phyloP scores from a whole-genome alignment of 1,284 basidiomycete genomes.

The Pseudozyma sp. region DNA sequence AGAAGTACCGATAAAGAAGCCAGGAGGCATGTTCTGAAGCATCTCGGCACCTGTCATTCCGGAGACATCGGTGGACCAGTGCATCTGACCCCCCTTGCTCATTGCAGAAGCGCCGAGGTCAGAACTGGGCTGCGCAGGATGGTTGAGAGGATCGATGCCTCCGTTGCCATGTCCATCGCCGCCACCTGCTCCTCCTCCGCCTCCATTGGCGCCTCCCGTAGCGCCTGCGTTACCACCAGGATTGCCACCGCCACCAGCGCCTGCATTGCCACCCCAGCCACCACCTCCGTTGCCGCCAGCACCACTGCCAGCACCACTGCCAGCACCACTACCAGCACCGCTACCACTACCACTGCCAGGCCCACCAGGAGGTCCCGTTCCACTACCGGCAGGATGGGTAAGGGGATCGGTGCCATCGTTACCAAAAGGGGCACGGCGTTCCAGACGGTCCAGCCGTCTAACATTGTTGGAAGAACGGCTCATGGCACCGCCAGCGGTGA shows the following conservation, averaged over 20 bases:
- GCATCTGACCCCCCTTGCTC: constrained; percentile 27
- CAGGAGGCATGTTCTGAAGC: constrained; percentile 17
- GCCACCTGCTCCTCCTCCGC: background rate
- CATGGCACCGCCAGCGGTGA: constrained; percentile 47
- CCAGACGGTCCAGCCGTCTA: constrained; percentile 33
- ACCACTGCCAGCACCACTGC: background rate
- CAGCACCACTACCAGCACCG: constrained; percentile 7
- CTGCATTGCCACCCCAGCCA: background rate
- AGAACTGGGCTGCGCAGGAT: constrained; percentile 12
- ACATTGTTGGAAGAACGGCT: constrained; percentile 14
- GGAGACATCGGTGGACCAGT: constrained; percentile 40
- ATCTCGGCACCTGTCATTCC: constrained; percentile 40
- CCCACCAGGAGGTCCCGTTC: background rate
- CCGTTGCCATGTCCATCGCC: constrained; percentile 11
- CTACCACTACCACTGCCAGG: constrained; percentile 6
- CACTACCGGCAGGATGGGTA: constrained; percentile 2
- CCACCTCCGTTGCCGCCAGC: background rate
- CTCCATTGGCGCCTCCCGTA: background rate
- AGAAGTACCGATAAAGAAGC: constrained; percentile 37
- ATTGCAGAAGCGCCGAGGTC: background rate
- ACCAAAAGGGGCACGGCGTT: constrained; percentile 5
- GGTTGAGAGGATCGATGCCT: constrained; percentile 25
- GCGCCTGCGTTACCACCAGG: background rate
- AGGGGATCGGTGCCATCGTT: constrained; percentile 2
- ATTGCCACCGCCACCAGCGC: constrained; percentile 3